phyloP scores from a whole-genome alignment of 805 yeast species.

The Candida coquimbonensis region DNA sequence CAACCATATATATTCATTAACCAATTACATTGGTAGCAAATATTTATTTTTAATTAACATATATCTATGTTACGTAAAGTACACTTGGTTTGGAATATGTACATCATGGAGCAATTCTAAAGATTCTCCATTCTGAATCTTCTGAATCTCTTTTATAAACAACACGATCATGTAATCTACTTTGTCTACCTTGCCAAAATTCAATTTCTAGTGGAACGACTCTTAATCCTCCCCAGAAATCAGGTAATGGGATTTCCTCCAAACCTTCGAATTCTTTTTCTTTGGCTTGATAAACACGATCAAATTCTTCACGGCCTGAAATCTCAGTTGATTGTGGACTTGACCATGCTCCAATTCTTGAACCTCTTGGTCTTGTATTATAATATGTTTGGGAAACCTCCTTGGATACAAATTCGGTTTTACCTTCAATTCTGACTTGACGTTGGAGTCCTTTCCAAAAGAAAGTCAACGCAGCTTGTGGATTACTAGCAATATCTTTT shows the following conservation, averaged over 20 bases:
- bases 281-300: constrained; percentile 38
- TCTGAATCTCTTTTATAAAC: constrained; percentile 54
- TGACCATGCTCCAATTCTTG: constrained; percentile 95
- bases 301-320: constrained; percentile 53
- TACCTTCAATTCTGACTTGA: constrained; percentile 90
- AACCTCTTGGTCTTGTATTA: constrained; percentile 84
- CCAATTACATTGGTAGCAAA: background rate
- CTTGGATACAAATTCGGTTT: constrained; percentile 61
- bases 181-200: constrained; percentile 95
- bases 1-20: background rate
- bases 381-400: constrained; percentile 76
- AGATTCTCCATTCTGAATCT: constrained; percentile 50
- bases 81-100: background rate
- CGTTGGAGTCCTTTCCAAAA: constrained; percentile 91
- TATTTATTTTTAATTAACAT: no score
- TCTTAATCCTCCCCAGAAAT: constrained; percentile 92
- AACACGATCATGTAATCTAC: constrained; percentile 86
- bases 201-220: constrained; percentile 86
- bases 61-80: no score
- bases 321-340: constrained; percentile 76
- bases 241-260: constrained; percentile 80
- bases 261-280: constrained; percentile 52
- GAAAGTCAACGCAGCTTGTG: constrained; percentile 76
- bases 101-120: constrained; percentile 63
- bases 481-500: constrained; percentile 61